Conservation (phyloP, 2,329 filamentous ascomycete genomes). For the Podosphaera aphanis region DNA sequence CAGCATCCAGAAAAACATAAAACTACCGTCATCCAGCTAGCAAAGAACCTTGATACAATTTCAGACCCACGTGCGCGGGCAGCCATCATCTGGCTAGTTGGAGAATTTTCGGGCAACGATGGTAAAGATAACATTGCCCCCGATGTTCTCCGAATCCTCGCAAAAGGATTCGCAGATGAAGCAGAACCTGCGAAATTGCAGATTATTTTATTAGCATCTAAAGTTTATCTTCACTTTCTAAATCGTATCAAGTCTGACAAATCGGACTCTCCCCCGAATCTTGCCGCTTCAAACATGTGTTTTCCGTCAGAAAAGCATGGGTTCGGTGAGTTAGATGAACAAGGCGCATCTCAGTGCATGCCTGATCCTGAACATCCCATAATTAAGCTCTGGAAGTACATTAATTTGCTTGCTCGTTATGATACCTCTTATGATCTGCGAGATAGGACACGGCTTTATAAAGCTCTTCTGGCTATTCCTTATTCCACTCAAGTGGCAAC, state of each 20-base stretch:
- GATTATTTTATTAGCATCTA: conserved; percentile 80
- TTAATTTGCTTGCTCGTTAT: conserved; percentile 66
- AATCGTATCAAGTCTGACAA: conserved; percentile 31
- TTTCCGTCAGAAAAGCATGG: conserved; percentile 7
- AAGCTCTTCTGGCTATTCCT: conserved; percentile 56
- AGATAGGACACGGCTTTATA: conserved; percentile 74
- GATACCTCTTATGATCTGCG: conserved; percentile 88
- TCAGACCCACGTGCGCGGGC: conserved; percentile 73
- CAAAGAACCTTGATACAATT: conserved; percentile 74
- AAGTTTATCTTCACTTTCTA: conserved; percentile 79
- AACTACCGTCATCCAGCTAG: conserved; percentile 67
- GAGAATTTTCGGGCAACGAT: conserved; percentile 67
- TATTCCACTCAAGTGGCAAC: conserved; percentile 61
- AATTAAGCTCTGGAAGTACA: conserved; percentile 60
- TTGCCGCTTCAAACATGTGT: conserved; percentile 11
- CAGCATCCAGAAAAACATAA: conserved; percentile 61
- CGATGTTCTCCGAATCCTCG: conserved; percentile 70
- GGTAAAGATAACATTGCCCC: conserved; percentile 75
- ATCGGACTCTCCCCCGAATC: conserved; percentile 10
- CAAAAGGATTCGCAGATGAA: conserved; percentile 67
- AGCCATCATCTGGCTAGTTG: conserved; percentile 92
- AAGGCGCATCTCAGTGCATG: conserved; percentile 6
- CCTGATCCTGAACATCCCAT: conserved; percentile 36
- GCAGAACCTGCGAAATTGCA: conserved; percentile 72
- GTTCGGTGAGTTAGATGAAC: conserved; percentile 10